Evolutionary conservation across 441 rosid genomes (phyloP), one percentile per base, ranked within the genome.

Genomic region (Aleurites moluccanus): DNA sequence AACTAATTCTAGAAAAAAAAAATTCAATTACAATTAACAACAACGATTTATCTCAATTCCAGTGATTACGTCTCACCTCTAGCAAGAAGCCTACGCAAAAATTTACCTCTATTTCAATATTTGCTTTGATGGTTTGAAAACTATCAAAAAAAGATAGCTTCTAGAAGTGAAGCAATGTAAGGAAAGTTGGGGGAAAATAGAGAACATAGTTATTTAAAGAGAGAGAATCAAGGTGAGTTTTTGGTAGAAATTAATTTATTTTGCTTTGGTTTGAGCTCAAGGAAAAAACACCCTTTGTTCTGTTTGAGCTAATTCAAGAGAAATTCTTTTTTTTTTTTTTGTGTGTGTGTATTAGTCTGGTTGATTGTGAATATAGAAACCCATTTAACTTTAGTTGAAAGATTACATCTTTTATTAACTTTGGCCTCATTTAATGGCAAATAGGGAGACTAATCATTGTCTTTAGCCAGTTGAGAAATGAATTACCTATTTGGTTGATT

Each of bases 251-350:
- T 42, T 45, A 38, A 20, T 69, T n/a, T 50, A 30, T 30, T 30
- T n/a, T n/a, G 62, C 74, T 49, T 79, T 71, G 35, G 60, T 61
- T 38, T 44, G 62, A 33, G 65, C 49, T 53, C 40, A 70, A 74
- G 50, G 28, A 55, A 21, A 53, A 49, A 71, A 56, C 33, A 72
- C 80, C 70, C 57, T 33, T 72, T 75, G 75, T 50, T 45, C 67
- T 74, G 38, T 81, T 64, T 70, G 64, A 69, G 75, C 59, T 66
- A 30, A 64, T 63, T 66, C 60, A 20, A 45, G n/a, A 28, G 56
- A 73, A 53, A 3, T 20, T 56, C 50, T 45, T 0, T 15, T 40
- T 44, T 44, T 68, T 50, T 52, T 67, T 75, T 63, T 13, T 25
- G n/a, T n/a, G n/a, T n/a, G n/a, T n/a, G n/a, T 45, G 44, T 30